Evolutionary conservation across 1,284 basidiomycete genomes (phyloP).

Genomic region (Cystobasidiaceae sp.): DNA sequence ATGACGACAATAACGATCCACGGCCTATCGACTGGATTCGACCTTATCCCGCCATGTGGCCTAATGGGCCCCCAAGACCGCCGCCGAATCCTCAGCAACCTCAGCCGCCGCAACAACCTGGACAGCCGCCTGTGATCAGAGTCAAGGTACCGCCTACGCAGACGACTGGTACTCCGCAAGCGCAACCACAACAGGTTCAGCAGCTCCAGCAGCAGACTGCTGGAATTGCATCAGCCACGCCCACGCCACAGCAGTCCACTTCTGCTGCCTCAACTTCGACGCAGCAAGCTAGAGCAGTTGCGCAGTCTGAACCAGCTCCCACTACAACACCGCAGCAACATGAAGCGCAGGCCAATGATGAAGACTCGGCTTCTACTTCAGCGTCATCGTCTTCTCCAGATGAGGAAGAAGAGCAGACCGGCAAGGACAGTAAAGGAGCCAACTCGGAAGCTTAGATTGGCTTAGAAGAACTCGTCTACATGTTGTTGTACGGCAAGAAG

Average conservation of each 20-base stretch:
- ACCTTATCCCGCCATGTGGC: slow-evolving; percentile 10
- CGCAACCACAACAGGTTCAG: background rate
- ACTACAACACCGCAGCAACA: too few relatives aligned
- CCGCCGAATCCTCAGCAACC: background rate
- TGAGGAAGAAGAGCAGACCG: too few relatives aligned
- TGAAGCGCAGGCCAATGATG: too few relatives aligned
- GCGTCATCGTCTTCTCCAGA: too few relatives aligned
- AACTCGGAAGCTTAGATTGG: too few relatives aligned
- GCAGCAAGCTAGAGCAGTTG: too few relatives aligned
- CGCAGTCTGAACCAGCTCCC: too few relatives aligned
- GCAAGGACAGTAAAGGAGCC: too few relatives aligned
- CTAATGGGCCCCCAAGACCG: background rate
- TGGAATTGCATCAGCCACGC: background rate
- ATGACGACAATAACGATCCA: slow-evolving; percentile 25
- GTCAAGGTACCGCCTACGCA: background rate
- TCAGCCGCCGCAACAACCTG: background rate
- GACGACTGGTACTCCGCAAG: background rate
- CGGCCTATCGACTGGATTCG: slow-evolving; percentile 19
- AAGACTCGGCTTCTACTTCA: too few relatives aligned
- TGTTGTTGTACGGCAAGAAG: too few relatives aligned
- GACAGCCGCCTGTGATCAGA: background rate
- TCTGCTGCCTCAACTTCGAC: background rate
- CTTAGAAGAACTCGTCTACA: too few relatives aligned
- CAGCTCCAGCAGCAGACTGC: background rate
- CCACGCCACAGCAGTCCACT: background rate